Conservation (phyloP, 176 grass and related monocot genomes). For the Eremochloa ophiuroides region DNA sequence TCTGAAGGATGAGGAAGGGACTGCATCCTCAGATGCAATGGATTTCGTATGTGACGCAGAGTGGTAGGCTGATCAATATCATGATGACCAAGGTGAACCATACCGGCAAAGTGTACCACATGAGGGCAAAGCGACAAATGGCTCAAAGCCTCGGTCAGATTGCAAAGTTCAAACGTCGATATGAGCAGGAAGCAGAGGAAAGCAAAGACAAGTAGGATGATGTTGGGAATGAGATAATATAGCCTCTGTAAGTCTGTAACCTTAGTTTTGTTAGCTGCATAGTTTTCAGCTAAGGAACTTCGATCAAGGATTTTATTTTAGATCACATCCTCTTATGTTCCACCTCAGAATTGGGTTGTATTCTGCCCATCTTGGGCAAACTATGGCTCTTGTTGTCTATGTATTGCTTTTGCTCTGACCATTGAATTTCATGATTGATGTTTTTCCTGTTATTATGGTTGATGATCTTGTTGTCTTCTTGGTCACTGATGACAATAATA, state of each 20-base stretch:
- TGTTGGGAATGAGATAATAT: background rate
- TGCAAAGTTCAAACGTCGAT: constrained; percentile 1
- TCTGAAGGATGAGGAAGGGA: constrained; percentile 49
- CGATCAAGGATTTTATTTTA: background rate
- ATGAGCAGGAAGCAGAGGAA: background rate
- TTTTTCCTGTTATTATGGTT: background rate
- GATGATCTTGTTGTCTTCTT: background rate
- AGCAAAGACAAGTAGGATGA: background rate
- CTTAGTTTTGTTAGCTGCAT: background rate
- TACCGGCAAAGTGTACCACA: constrained; percentile 50
- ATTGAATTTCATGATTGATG: background rate
- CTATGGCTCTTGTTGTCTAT: background rate
- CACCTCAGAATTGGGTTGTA: background rate
- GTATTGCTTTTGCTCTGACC: background rate
- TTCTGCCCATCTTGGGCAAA: background rate
- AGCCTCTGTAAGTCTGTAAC: background rate
- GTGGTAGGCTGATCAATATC: constrained; percentile 40
- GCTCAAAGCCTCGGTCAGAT: constrained; percentile 44
- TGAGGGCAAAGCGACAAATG: constrained; percentile 57
- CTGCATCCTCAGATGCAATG: constrained; percentile 53
- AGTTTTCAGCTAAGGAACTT: background rate
- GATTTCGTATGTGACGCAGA: constrained; percentile 54
- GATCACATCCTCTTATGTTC: background rate
- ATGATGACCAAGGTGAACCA: constrained; percentile 42
- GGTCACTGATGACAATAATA: no score